Evolutionary conservation across 2,329 filamentous ascomycete species (phyloP).

Genomic region (Fusarium mexicanum): DNA sequence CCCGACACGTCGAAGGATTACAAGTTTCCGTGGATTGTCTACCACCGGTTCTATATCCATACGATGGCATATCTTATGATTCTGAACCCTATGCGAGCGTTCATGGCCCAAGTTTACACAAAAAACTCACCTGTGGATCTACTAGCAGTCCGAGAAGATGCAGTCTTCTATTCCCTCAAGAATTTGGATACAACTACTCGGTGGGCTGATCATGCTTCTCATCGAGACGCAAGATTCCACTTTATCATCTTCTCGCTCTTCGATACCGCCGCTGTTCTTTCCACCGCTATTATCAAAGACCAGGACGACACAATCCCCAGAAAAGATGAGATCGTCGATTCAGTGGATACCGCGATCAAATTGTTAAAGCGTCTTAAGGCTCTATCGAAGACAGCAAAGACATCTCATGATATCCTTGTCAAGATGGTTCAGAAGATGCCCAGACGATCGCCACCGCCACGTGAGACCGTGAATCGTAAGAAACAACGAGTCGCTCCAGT

Average conservation of each 20-base stretch:
- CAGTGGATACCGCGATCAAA: constrained; percentile 49
- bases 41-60: constrained; percentile 58
- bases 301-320: constrained; percentile 49
- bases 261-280: constrained; percentile 60
- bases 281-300: constrained; percentile 61
- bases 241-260: constrained; percentile 62
- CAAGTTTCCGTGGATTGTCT: constrained; percentile 52
- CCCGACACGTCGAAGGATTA: constrained; percentile 55
- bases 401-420: constrained; percentile 48
- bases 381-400: constrained; percentile 48
- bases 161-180: constrained; percentile 55
- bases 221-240: constrained; percentile 59
- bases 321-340: constrained; percentile 51
- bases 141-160: constrained; percentile 49
- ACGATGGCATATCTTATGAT: constrained; percentile 57
- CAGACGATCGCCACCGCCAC: constrained; percentile 31
- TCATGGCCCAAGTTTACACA: constrained; percentile 52
- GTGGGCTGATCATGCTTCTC: constrained; percentile 56
- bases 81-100: constrained; percentile 57
- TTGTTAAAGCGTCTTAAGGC: constrained; percentile 46
- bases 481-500: constrained; percentile 10
- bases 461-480: constrained; percentile 16
- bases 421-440: constrained; percentile 45
- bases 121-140: constrained; percentile 45
- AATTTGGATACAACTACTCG: constrained; percentile 52